Percentiles rank a stretch among this genome's conserved stretches.
These are phyloP conservation scores for Microthyrium microscopicum DNA, from an alignment of 2,329 filamentous ascomycete genomes.

Conservation along the genomic window DNA sequence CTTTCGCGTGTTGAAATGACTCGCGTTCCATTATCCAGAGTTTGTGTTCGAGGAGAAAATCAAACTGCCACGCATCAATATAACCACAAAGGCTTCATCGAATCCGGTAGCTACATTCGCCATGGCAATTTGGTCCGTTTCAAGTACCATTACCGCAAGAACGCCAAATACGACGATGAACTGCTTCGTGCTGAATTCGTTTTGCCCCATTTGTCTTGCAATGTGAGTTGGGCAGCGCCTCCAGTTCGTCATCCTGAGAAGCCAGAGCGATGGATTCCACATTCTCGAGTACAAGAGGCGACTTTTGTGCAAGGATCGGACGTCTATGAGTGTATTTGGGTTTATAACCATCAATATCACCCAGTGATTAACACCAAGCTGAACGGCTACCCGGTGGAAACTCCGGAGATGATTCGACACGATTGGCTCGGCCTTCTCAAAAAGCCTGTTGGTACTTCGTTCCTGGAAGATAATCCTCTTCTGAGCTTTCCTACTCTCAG, in stretches of 20 bases:
- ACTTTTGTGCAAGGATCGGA: slow-evolving; percentile 36
- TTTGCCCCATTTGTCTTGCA: slow-evolving; percentile 35
- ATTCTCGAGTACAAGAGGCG: slow-evolving; percentile 36
- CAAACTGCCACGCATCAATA: slow-evolving; percentile 33
- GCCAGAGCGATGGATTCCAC: slow-evolving; percentile 37
- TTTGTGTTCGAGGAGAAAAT: slow-evolving; percentile 29
- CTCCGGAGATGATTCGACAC: slow-evolving; percentile 37
- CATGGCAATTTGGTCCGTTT: slow-evolving; percentile 36
- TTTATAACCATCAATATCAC: slow-evolving; percentile 24
- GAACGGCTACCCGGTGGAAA: slow-evolving; percentile 33
- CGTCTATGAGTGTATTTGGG: slow-evolving; percentile 32
- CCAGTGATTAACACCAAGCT: slow-evolving; percentile 24
- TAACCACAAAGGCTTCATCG: slow-evolving; percentile 35
- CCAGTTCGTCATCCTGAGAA: slow-evolving; percentile 33
- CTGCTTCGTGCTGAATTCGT: slow-evolving; percentile 39
- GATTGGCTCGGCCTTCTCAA: slow-evolving; percentile 24
- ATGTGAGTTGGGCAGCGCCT: slow-evolving; percentile 37
- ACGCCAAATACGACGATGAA: slow-evolving; percentile 36
- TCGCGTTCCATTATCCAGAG: slow-evolving; percentile 22
- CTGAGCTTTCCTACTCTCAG: slow-evolving; percentile 27
- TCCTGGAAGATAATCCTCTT: slow-evolving; percentile 34
- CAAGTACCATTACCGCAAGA: slow-evolving; percentile 38
- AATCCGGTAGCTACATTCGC: slow-evolving; percentile 36
- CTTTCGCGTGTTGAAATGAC: slow-evolving; percentile 22
- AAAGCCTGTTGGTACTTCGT: slow-evolving; percentile 21